Conservation (phyloP, 306 rosid genomes). For the Gleditsia sinensis region DNA sequence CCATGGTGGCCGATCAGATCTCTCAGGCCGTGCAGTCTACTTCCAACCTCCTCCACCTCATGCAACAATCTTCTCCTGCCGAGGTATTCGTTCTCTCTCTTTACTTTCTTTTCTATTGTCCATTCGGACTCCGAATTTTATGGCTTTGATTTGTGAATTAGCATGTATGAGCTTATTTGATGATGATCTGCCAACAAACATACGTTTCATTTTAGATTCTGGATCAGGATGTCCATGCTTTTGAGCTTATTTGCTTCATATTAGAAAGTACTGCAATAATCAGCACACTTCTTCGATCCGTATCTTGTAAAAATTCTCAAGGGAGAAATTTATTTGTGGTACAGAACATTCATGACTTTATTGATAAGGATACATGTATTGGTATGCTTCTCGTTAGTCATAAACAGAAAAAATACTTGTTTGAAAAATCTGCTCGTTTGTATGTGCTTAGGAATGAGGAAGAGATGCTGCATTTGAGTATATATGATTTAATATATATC, state of each 20-base stretch:
- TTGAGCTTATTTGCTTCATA: not conserved
- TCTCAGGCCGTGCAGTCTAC: slow-evolving; percentile 85
- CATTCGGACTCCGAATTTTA: not conserved
- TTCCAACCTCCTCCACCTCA: slow-evolving; percentile 82
- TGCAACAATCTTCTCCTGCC: slow-evolving; percentile 80
- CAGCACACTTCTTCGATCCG: too few relatives aligned
- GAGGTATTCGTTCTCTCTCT: slow-evolving; percentile 47
- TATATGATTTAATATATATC: not conserved
- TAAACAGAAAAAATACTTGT: not conserved
- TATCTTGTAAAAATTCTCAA: not conserved
- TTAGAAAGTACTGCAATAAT: not conserved
- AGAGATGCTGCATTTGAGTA: not conserved
- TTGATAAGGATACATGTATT: not conserved
- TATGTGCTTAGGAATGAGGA: not conserved
- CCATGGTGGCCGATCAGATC: slow-evolving; percentile 74
- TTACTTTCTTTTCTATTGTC: not conserved
- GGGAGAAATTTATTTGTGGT: slow-evolving; percentile 4
- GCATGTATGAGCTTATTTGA: not conserved
- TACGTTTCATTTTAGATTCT: not conserved
- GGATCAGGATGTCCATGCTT: not conserved
- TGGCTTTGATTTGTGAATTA: not conserved
- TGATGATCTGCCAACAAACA: not conserved
- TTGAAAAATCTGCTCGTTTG: not conserved
- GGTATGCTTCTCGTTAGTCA: not conserved
- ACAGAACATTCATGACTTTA: not conserved